phyloP scores from a whole-genome alignment of 192 early-diverging fungal genomes.

The Chytriomyces confervae region DNA sequence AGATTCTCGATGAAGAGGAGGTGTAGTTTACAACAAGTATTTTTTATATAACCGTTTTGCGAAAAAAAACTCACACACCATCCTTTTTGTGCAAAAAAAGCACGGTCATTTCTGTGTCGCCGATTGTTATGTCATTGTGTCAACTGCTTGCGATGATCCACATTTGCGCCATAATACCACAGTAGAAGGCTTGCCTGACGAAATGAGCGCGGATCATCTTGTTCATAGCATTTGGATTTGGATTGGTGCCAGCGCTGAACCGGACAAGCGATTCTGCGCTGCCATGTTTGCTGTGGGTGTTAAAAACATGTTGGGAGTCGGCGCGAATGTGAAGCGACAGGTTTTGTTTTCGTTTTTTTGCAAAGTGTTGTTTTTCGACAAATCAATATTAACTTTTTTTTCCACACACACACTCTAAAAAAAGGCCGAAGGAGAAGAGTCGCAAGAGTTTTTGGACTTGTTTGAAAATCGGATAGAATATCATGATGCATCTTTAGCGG shows the following conservation, averaged over 20 bases:
- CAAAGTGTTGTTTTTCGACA: too few species aligned
- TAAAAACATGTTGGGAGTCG: conserved; percentile 46
- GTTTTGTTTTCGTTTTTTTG: not conserved
- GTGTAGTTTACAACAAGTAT: not conserved
- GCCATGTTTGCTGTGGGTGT: conserved; percentile 59
- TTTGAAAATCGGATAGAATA: conserved; percentile 32
- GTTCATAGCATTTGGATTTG: conserved; percentile 49
- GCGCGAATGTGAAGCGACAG: conserved; percentile 35
- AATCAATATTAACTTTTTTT: not conserved
- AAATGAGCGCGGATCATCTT: conserved; percentile 30
- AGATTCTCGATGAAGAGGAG: conserved; percentile 6
- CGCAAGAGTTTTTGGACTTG: conserved; percentile 13
- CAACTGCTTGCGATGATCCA: not conserved
- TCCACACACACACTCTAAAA: not conserved
- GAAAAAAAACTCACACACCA: conserved; percentile 8
- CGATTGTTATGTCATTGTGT: conserved; percentile 56
- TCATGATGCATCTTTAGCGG: conserved; percentile 34
- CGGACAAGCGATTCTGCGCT: conserved; percentile 60
- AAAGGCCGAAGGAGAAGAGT: conserved; percentile 26
- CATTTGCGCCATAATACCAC: conserved; percentile 19
- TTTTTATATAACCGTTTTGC: not conserved
- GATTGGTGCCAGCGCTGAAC: conserved; percentile 55
- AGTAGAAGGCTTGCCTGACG: not conserved
- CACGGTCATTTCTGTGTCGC: conserved; percentile 53
- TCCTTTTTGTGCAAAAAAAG: not conserved